Conservation (phyloP, 2,329 filamentous ascomycete genomes). For the Xylariaceae sp. region DNA sequence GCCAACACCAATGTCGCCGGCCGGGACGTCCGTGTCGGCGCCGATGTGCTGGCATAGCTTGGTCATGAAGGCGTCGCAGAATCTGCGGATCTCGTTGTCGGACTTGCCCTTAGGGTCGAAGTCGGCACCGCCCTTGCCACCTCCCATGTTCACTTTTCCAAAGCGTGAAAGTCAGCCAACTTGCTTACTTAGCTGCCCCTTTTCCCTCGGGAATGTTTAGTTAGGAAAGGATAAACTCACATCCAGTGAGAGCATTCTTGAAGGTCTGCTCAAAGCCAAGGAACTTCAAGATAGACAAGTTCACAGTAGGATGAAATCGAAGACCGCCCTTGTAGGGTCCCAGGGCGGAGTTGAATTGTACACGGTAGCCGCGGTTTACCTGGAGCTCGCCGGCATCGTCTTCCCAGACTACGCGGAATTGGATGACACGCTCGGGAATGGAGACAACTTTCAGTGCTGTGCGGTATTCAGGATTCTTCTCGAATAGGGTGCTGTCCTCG, state of each 20-base stretch:
- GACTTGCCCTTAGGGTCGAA: slow-evolving; percentile 99
- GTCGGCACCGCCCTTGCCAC: slow-evolving; percentile 95
- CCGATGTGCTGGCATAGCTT: slow-evolving; percentile 95
- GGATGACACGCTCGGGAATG: slow-evolving; percentile 90
- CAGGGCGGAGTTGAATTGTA: slow-evolving; percentile 97
- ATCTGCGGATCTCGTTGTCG: slow-evolving; percentile 94
- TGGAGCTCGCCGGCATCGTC: slow-evolving; percentile 85
- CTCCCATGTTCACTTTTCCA: slow-evolving; percentile 77
- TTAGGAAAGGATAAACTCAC: slow-evolving; percentile 49
- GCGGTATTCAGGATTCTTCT: slow-evolving; percentile 91
- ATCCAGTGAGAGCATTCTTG: slow-evolving; percentile 96
- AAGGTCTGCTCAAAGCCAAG: slow-evolving; percentile 99
- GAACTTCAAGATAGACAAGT: slow-evolving; percentile 83
- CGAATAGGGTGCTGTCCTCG: slow-evolving; percentile 87
- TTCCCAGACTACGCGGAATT: slow-evolving; percentile 97
- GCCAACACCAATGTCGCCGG: slow-evolving; percentile 92
- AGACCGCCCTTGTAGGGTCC: slow-evolving; percentile 98
- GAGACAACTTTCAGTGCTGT: slow-evolving; percentile 83
- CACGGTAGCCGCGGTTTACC: slow-evolving; percentile 92
- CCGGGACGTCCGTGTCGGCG: slow-evolving; percentile 91
- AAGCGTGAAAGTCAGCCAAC: neutral
- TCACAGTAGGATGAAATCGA: slow-evolving; percentile 88
- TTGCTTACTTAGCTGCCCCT: slow-evolving; percentile 13
- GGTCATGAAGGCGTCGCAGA: slow-evolving; percentile 95
- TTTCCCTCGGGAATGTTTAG: neutral